Evolutionary conservation across 2,329 filamentous ascomycete species (phyloP), one percentile per base, ranked within the genome.

Genomic region (Cladosporium sp.): DNA sequence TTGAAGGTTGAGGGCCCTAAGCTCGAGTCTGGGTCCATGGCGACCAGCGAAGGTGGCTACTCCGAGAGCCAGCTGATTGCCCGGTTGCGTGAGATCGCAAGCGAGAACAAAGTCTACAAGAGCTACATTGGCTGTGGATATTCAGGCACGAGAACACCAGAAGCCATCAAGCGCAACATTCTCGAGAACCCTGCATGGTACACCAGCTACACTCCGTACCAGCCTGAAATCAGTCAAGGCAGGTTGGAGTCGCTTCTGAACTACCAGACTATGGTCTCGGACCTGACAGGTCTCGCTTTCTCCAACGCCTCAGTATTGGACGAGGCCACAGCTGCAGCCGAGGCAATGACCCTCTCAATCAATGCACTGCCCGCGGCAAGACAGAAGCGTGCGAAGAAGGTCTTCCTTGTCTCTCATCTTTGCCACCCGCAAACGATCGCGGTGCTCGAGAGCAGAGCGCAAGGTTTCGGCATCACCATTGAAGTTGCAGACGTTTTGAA

Each of bases 151-250:
- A 83, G 88, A 65, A 88, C 90, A 0, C 93, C 93, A 4, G 84
- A 90, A 58, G 92, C 97, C 59, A 96, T 97, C 73, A 90, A 94
- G 80, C 84, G 92, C 66, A 97, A 97, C 72, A 83, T 97, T 4
- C 79, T 97, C 60, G 92, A 97, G 80, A 93, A 89, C 73, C 93
- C 93, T 5, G 92, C 88, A 9, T 97, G 93, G 93, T 97, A 97
- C 74, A 97, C 93, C 40, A 96, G 92, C 77, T 97, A 97, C 75
- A 97, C 93, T 0, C 93, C 93, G 15, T 97, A 97, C 76, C 93
- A 97, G 78, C 89, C 93, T 2, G 93, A 97, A 77, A 96, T 97
- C 78, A 96, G 92, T 73, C 93, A 97, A 77, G 93, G 93, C 37
- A 87, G 93, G 58, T 77, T 97, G 62, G 91, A 97, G 80, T 96